These are phyloP conservation scores for Zygoascus sp. DNA, from an alignment of 1,139 yeast species.

Conservation along the genomic window DNA sequence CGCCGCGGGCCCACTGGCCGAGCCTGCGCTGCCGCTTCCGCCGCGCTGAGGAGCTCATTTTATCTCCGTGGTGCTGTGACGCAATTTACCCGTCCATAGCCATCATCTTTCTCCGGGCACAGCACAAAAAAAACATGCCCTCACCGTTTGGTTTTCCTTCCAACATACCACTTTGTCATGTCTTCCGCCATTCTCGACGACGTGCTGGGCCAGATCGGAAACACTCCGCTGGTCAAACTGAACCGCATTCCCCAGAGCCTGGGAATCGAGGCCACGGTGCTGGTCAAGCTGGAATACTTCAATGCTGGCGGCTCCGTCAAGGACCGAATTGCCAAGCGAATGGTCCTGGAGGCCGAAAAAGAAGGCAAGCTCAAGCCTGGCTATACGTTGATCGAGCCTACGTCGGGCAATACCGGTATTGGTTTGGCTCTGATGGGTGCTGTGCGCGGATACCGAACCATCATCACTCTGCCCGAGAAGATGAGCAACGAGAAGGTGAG, in stretches of 20 bases:
- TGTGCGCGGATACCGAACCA: conserved; percentile 80
- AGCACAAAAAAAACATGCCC: no score
- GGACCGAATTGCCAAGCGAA: conserved; percentile 56
- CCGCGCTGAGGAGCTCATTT: background rate
- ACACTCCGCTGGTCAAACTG: conserved; percentile 73
- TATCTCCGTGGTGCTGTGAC: background rate
- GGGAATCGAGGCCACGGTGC: conserved; percentile 59
- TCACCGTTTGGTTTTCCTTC: no score
- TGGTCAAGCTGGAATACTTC: conserved; percentile 60
- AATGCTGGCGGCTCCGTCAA: conserved; percentile 70
- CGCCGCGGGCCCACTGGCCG: no score
- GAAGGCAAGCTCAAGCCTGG: conserved; percentile 80
- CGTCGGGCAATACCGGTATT: conserved; percentile 75
- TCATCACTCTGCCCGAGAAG: conserved; percentile 85
- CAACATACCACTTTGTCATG: background rate
- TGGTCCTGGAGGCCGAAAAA: conserved; percentile 80
- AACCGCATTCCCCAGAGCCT: conserved; percentile 73
- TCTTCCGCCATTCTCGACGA: conserved; percentile 23
- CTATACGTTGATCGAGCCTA: conserved; percentile 81
- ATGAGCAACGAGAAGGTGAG: conserved; percentile 91
- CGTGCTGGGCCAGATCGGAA: conserved; percentile 65
- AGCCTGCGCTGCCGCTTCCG: no score
- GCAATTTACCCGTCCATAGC: conserved; percentile 6
- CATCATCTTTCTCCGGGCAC: no score
- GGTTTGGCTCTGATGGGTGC: conserved; percentile 87